Conservation (phyloP, 768 basidiomycete species). For the Leccinum sublutescens region DNA sequence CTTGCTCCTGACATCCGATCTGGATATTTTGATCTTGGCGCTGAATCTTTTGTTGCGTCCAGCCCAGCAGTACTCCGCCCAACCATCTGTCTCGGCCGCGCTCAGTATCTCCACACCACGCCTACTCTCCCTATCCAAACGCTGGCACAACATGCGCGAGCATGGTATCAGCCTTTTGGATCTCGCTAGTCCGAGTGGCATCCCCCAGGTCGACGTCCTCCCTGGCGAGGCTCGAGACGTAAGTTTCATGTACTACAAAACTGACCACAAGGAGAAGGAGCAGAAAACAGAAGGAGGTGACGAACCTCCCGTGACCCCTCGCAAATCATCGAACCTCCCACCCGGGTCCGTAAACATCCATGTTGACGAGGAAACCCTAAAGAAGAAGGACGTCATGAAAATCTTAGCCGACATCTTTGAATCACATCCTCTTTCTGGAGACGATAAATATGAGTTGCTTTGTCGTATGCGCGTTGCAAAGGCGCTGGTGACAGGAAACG, state of each 20-base stretch:
- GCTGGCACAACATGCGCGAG: constrained; percentile 82
- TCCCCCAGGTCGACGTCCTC: constrained; percentile 54
- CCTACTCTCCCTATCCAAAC: constrained; percentile 77
- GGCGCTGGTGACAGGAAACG: constrained; percentile 56
- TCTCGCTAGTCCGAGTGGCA: constrained; percentile 57
- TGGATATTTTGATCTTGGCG: constrained; percentile 81
- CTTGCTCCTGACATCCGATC: constrained; percentile 82
- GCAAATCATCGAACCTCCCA: constrained; percentile 39
- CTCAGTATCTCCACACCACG: constrained; percentile 81
- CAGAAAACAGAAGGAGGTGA: constrained; percentile 43
- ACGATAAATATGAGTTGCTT: constrained; percentile 85
- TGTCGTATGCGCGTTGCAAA: constrained; percentile 83
- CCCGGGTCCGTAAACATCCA: constrained; percentile 58
- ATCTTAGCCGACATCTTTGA: constrained; percentile 75
- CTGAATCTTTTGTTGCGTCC: constrained; percentile 88
- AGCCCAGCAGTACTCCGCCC: constrained; percentile 90
- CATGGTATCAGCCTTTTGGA: constrained; percentile 75
- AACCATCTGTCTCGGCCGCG: constrained; percentile 78
- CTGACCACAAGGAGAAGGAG: constrained; percentile 49
- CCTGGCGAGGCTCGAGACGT: constrained; percentile 77
- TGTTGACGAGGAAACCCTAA: constrained; percentile 59
- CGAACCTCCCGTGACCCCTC: constrained; percentile 48
- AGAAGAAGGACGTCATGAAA: constrained; percentile 65
- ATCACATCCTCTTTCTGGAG: constrained; percentile 64
- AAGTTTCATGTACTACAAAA: constrained; percentile 77